Percentiles rank a stretch among this genome's conserved stretches.
These are phyloP conservation scores for Pythium brachiatum DNA, from an alignment of 352 stramenopile species.

Conservation along the genomic window DNA sequence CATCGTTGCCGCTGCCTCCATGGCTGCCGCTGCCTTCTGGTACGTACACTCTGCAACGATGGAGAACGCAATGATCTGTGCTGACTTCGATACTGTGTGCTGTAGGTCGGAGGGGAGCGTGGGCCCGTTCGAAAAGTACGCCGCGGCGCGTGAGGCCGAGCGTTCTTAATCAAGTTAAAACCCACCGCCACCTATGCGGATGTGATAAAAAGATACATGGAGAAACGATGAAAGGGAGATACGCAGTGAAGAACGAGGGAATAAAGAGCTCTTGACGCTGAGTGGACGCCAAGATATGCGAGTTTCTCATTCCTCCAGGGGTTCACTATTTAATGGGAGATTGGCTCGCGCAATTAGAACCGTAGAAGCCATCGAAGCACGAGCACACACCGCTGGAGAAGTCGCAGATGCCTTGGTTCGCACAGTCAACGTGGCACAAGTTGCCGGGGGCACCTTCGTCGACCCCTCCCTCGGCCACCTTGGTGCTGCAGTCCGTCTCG, in stretches of 20 bases:
- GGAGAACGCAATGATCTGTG: neutral
- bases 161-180: conserved; percentile 38
- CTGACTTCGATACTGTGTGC: neutral
- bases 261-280: conserved; percentile 1
- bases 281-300: neutral
- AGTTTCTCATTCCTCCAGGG: neutral
- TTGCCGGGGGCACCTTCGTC: conserved; percentile 46
- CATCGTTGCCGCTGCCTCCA: conserved; percentile 38
- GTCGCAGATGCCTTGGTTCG: conserved; percentile 78
- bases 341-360: conserved; percentile 73
- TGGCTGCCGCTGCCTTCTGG: conserved; percentile 68
- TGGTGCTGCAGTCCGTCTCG: conserved; percentile 84
- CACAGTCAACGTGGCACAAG: conserved; percentile 71
- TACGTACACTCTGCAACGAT: conserved; percentile 39
- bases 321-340: conserved; percentile 38
- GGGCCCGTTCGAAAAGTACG: conserved; percentile 72
- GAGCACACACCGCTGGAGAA: conserved; percentile 57
- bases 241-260: neutral
- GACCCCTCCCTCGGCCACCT: conserved; percentile 35
- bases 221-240: neutral
- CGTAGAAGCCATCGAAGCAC: conserved; percentile 76
- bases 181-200: neutral
- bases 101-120: conserved; percentile 43
- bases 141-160: conserved; percentile 38
- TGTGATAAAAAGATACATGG: neutral